A percentile compares a stretch with the other conserved stretches of the same genome.
Evolutionary conservation across 1,139 yeast genomes (phyloP).

Genomic region (Saccharomycopsis crataegensis): DNA sequence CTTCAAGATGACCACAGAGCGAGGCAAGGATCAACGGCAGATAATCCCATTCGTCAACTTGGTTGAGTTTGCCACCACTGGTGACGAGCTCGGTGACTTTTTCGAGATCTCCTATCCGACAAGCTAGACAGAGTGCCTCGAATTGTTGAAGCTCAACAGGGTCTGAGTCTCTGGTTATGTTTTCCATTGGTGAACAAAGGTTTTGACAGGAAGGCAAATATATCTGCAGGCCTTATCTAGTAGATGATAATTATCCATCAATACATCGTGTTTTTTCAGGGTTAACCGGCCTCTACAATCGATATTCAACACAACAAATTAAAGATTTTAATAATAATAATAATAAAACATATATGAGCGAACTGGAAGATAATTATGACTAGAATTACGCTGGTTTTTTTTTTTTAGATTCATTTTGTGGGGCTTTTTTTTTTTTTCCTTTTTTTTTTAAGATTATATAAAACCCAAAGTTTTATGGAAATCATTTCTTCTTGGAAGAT

Average conservation of each 20-base stretch:
- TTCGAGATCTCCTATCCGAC: slow-evolving; percentile 62
- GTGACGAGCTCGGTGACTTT: slow-evolving; percentile 52
- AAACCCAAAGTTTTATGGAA: neutral
- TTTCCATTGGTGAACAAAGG: slow-evolving; percentile 3
- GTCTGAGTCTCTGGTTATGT: slow-evolving; percentile 9
- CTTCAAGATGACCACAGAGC: slow-evolving; percentile 61
- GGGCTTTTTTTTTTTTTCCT: too few relatives aligned
- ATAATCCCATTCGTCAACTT: slow-evolving; percentile 65
- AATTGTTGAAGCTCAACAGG: neutral
- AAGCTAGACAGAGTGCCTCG: slow-evolving; percentile 33
- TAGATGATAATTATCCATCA: too few relatives aligned
- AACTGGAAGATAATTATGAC: neutral
- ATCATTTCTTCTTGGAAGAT: slow-evolving; percentile 26
- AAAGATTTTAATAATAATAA: neutral
- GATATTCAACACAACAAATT: too few relatives aligned
- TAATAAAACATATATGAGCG: neutral
- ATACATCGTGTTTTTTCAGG: too few relatives aligned
- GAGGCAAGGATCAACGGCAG: slow-evolving; percentile 69
- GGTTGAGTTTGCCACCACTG: slow-evolving; percentile 49
- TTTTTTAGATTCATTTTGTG: neutral
- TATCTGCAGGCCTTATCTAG: too few relatives aligned
- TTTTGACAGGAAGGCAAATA: neutral
- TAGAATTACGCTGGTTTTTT: neutral
- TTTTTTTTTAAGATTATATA: too few relatives aligned
- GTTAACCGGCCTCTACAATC: too few relatives aligned